phyloP scores from a whole-genome alignment of 1,284 basidiomycete genomes.

The Rhodotorula sp. region DNA sequence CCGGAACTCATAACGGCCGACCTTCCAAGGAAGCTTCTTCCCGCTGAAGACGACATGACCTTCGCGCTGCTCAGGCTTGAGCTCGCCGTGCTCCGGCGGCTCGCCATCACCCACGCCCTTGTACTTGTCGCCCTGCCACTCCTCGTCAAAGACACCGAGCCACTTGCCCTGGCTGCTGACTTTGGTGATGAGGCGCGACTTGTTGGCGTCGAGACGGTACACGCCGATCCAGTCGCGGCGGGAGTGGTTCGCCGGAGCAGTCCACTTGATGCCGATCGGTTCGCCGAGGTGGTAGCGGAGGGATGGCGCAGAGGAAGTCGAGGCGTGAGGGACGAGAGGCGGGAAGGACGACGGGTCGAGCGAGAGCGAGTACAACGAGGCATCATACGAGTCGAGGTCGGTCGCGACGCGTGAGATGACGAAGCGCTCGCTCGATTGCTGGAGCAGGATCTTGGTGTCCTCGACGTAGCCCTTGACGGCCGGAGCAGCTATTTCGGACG shows the following conservation, averaged over 20 bases:
- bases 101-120: constrained; percentile 51
- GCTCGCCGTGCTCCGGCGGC: constrained; percentile 5
- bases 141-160: constrained; percentile 85
- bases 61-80: constrained; percentile 39
- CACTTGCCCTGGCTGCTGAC: constrained; percentile 87
- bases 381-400: constrained; percentile 77
- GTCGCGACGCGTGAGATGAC: constrained; percentile 81
- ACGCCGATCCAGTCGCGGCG: constrained; percentile 97
- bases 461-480: constrained; percentile 59
- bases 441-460: constrained; percentile 87
- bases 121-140: constrained; percentile 86
- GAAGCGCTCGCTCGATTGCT: constrained; percentile 81
- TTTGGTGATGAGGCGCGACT: constrained; percentile 75
- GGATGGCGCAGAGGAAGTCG: constrained; percentile 50
- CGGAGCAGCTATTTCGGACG: constrained; percentile 24
- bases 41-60: constrained; percentile 76
- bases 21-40: constrained; percentile 77
- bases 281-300: constrained; percentile 82
- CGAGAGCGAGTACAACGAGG: constrained; percentile 70
- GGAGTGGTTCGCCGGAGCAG: constrained; percentile 80
- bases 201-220: constrained; percentile 76
- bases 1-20: constrained; percentile 80
- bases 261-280: constrained; percentile 81
- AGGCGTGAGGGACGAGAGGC: constrained; percentile 47
- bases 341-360: constrained; percentile 56